Evolutionary conservation across 106 monocot genomes (phyloP), one percentile per base, ranked within the genome.

Genomic region (Chionographis japonica): DNA sequence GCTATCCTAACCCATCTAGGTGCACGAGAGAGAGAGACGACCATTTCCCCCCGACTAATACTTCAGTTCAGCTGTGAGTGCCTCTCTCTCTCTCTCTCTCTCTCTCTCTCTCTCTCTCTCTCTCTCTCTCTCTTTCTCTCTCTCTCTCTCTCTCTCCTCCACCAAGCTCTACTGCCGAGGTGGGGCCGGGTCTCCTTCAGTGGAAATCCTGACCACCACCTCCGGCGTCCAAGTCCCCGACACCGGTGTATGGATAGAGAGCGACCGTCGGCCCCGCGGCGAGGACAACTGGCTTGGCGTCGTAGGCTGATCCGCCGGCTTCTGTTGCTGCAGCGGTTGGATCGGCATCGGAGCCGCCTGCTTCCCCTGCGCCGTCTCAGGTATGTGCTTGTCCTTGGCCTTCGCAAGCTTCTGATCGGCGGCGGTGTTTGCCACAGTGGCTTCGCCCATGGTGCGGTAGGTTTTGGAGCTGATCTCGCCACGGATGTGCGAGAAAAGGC

Each of bases 401-500:
- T 46, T 55, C 18, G 35, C 65, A 39, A 59, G 42, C 12, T 19
- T 40, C 27, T 13, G 37, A 11, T 37, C 37, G n/a, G 4, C 2
- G 52, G 38, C 3, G 8, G 8, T 40, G 60, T 39, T 16, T n/a
- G 20, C 54, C 11, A 53, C 17, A 8, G 36, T 39, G 46, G 43
- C 11, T 6, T 69, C 40, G 40, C 58, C 69, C 35, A 58, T 9
- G 17, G 71, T 37, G n/a, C 80, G 77, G 65, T 81, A 94, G 6
- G 89, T 78, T 54, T 89, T 93, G 3, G 89, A 64, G 53, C 72
- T 82, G 60, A 94, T 54, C 70, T 90, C 93, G 12, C 91, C 91
- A 37, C 81, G 78, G 20, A 87, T 82, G 63, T 82, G 91, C 4
- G 91, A 87, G 67, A 91, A 91, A 35, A 87, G 63, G 74, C 84